These are phyloP conservation scores for Paramecium bursaria DNA, from an alignment of 73 alveolate species.

Conservation along the genomic window DNA sequence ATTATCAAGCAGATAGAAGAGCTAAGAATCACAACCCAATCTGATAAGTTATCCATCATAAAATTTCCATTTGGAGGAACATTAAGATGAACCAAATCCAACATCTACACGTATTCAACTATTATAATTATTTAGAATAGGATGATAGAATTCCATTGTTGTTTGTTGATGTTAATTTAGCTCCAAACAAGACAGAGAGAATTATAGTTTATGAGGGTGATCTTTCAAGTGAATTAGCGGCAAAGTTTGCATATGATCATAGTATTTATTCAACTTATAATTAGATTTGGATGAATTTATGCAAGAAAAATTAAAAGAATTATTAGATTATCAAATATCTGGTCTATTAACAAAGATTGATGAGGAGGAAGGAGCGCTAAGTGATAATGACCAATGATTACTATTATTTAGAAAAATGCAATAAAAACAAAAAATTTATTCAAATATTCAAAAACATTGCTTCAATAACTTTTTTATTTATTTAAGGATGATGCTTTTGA, in stretches of 20 bases:
- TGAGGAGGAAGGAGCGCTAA: conserved; percentile 74
- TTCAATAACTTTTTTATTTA: too few relatives aligned
- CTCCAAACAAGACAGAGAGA: conserved; percentile 93
- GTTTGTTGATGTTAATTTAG: conserved; percentile 95
- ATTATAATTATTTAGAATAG: neutral
- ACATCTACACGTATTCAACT: neutral
- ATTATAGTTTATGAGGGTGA: conserved; percentile 95
- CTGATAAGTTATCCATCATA: conserved; percentile 2
- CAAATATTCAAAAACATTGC: too few relatives aligned
- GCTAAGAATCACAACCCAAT: neutral
- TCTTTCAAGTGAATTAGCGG: conserved; percentile 92
- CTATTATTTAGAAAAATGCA: too few relatives aligned
- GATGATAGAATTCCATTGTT: conserved; percentile 81
- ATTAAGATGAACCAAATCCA: conserved; percentile 12
- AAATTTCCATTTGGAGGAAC: conserved; percentile 31
- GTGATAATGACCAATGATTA: conserved; percentile 35
- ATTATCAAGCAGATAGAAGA: conserved; percentile 24
- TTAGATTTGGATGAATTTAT: conserved; percentile 75
- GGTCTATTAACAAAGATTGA: conserved; percentile 80
- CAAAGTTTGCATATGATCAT: conserved; percentile 89
- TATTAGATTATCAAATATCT: conserved; percentile 76
- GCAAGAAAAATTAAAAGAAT: conserved; percentile 73
- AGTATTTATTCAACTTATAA: conserved; percentile 63
- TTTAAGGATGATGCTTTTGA: too few relatives aligned
- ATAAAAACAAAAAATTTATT: too few relatives aligned